Percentiles rank a stretch among this genome's conserved stretches.
Evolutionary conservation across 208 protist genomes (phyloP).

Genomic region (Wallacemonas rigidus): DNA sequence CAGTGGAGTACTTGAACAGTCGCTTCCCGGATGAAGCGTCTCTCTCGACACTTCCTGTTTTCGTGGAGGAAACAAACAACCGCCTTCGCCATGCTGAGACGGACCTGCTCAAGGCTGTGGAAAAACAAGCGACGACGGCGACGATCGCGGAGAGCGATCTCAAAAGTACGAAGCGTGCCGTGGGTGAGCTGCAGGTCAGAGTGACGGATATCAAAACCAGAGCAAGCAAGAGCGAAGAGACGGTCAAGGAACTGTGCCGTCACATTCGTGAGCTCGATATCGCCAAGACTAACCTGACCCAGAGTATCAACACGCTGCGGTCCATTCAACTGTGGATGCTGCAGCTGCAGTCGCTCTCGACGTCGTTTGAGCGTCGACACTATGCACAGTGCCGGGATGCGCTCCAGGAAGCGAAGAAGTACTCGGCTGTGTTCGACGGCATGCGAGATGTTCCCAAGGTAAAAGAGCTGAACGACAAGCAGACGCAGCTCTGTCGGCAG

Average conservation of each 20-base stretch:
- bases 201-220: slow-evolving; percentile 92
- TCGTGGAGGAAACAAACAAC: slow-evolving; percentile 78
- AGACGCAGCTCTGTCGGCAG: slow-evolving; percentile 72
- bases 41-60: slow-evolving; percentile 81
- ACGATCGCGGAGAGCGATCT: slow-evolving; percentile 83
- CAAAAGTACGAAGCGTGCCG: slow-evolving; percentile 78
- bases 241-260: slow-evolving; percentile 92
- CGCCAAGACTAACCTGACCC: slow-evolving; percentile 94
- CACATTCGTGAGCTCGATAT: slow-evolving; percentile 95
- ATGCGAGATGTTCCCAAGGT: slow-evolving; percentile 89
- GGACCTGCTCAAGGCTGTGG: slow-evolving; percentile 90
- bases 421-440: slow-evolving; percentile 72
- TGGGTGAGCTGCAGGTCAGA: slow-evolving; percentile 85
- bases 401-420: slow-evolving; percentile 83
- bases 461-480: slow-evolving; percentile 87
- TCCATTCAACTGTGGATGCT: slow-evolving; percentile 93
- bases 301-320: slow-evolving; percentile 91
- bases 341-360: slow-evolving; percentile 83
- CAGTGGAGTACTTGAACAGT: slow-evolving; percentile 94
- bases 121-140: slow-evolving; percentile 85
- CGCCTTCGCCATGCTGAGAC: slow-evolving; percentile 88
- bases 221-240: slow-evolving; percentile 92
- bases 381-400: slow-evolving; percentile 86
- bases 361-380: slow-evolving; percentile 71
- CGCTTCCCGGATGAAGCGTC: slow-evolving; percentile 90